A percentile compares a stretch with the other conserved stretches of the same genome.
phyloP scores from a whole-genome alignment of 2,329 filamentous ascomycete genomes.

The Colletotrichum magnum region DNA sequence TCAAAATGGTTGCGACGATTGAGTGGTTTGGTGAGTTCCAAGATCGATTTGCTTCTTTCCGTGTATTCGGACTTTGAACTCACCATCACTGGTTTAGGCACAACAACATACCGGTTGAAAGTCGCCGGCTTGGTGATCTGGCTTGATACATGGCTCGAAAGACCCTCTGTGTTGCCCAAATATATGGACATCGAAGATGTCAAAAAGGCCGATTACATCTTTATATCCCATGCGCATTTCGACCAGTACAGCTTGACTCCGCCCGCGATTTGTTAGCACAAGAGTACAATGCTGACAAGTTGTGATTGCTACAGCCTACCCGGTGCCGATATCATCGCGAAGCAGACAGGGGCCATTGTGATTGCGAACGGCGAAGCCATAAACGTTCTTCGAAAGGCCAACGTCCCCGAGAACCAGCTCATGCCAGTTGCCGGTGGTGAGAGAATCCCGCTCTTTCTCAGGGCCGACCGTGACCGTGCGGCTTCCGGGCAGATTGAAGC shows the following conservation, averaged over 20 bases:
- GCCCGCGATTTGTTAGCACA: neutral
- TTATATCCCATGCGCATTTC: slow-evolving; percentile 46
- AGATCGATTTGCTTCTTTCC: accelerated
- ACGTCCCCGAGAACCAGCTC: slow-evolving; percentile 44
- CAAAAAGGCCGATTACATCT: slow-evolving; percentile 44
- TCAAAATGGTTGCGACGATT: neutral
- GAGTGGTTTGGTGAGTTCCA: slow-evolving; percentile 3
- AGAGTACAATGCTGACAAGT: neutral
- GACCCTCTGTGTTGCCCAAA: slow-evolving; percentile 3
- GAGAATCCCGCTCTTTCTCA: slow-evolving; percentile 44
- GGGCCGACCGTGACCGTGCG: slow-evolving; percentile 9
- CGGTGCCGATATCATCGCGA: slow-evolving; percentile 45
- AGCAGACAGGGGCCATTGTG: slow-evolving; percentile 44
- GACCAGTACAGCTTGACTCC: slow-evolving; percentile 38
- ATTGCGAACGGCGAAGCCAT: slow-evolving; percentile 46
- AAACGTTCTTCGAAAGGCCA: slow-evolving; percentile 42
- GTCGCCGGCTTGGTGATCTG: neutral
- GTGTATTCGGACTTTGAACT: accelerated
- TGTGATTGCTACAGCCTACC: slow-evolving; percentile 37
- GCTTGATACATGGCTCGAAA: slow-evolving; percentile 6
- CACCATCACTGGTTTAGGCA: neutral
- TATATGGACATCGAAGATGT: slow-evolving; percentile 43
- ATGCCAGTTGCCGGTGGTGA: slow-evolving; percentile 44
- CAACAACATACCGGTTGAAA: slow-evolving; percentile 4
- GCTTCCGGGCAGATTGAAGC: neutral